phyloP scores from a whole-genome alignment of 192 early-diverging fungal genomes.

The Coemansia sp. region DNA sequence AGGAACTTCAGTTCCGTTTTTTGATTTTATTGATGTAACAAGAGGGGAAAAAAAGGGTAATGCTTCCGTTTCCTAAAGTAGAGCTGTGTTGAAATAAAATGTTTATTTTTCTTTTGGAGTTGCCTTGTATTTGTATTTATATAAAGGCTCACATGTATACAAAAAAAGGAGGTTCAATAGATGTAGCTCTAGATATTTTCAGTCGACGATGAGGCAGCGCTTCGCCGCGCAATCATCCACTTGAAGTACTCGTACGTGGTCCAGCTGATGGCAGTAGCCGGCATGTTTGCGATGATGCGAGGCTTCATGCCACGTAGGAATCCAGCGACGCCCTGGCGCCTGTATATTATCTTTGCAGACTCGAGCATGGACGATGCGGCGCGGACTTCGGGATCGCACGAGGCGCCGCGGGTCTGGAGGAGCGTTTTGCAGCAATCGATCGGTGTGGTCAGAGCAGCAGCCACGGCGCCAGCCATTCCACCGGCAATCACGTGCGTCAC shows the following conservation, averaged over 20 bases:
- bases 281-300: slow-evolving; percentile 86
- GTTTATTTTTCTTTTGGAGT: no score
- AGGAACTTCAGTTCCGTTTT: no score
- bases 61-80: no score
- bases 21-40: no score
- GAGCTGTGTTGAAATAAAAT: no score
- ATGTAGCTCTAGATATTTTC: background rate
- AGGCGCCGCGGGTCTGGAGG: slow-evolving; percentile 87
- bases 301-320: slow-evolving; percentile 80
- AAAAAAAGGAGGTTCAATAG: background rate
- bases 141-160: background rate
- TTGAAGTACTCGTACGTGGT: slow-evolving; percentile 88
- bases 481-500: slow-evolving; percentile 82
- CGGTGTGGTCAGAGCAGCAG: slow-evolving; percentile 86
- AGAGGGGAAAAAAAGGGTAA: no score
- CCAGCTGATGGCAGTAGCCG: slow-evolving; percentile 94
- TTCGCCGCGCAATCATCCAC: slow-evolving; percentile 61
- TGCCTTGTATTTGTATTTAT: background rate
- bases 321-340: slow-evolving; percentile 71
- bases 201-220: slow-evolving; percentile 2
- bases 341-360: slow-evolving; percentile 75
- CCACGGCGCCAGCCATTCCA: slow-evolving; percentile 84
- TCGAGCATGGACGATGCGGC: slow-evolving; percentile 68
- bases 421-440: slow-evolving; percentile 97
- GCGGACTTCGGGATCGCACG: slow-evolving; percentile 68